Conservation (phyloP, 805 yeast genomes). For the Zygosaccharomyces kombuchaensis region DNA sequence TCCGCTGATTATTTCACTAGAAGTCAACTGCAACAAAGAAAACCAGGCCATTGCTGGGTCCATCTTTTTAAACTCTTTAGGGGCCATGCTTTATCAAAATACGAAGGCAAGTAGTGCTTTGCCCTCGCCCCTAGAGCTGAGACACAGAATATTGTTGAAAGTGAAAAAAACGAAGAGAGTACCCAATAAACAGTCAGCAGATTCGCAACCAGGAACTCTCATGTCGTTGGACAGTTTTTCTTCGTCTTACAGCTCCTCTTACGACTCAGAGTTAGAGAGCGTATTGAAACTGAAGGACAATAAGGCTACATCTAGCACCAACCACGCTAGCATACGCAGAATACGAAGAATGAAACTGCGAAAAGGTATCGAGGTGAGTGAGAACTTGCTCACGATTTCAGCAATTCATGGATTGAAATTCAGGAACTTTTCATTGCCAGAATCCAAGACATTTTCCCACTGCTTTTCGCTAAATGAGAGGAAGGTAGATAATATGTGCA, state of each 20-base stretch:
- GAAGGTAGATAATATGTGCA: slow-evolving; percentile 54
- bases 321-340: slow-evolving; percentile 13
- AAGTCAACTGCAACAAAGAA: slow-evolving; percentile 66
- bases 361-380: slow-evolving; percentile 21
- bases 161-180: slow-evolving; percentile 52
- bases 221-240: slow-evolving; percentile 18
- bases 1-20: slow-evolving; percentile 84
- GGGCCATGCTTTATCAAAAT: slow-evolving; percentile 46
- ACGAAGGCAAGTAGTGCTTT: slow-evolving; percentile 30
- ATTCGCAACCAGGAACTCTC: neutral
- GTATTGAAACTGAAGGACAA: slow-evolving; percentile 8
- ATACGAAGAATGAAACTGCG: slow-evolving; percentile 35
- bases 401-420: slow-evolving; percentile 66
- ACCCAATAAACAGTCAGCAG: neutral
- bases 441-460: slow-evolving; percentile 74
- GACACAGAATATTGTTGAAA: slow-evolving; percentile 69
- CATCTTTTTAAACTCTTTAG: slow-evolving; percentile 53
- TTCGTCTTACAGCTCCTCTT: slow-evolving; percentile 36
- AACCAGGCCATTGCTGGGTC: slow-evolving; percentile 61
- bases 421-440: slow-evolving; percentile 78
- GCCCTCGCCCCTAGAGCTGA: slow-evolving; percentile 73
- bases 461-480: slow-evolving; percentile 86
- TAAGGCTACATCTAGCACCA: slow-evolving; percentile 6
- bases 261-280: slow-evolving; percentile 30
- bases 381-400: slow-evolving; percentile 26